Percentiles rank a stretch among this genome's conserved stretches.
Evolutionary conservation across 306 rosid species (phyloP).

Genomic region (Quercus alba): DNA sequence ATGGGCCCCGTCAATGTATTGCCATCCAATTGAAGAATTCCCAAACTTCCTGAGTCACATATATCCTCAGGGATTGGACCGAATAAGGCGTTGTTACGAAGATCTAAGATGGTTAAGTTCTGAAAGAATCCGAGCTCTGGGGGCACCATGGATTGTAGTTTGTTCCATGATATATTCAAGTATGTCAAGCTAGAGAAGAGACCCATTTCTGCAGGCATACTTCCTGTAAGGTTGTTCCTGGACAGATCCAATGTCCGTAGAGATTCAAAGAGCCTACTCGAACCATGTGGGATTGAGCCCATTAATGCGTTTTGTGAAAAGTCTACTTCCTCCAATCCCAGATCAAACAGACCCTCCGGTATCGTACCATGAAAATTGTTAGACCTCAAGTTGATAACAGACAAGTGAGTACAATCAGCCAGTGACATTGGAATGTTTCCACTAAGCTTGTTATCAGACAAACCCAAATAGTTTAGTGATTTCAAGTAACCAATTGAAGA

Average conservation of each 20-base stretch:
- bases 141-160: constrained; percentile 59
- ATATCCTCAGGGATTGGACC: constrained; percentile 71
- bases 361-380: constrained; percentile 64
- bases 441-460: constrained; percentile 55
- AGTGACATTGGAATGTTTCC: constrained; percentile 65
- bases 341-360: constrained; percentile 72
- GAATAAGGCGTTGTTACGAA: constrained; percentile 46
- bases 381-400: constrained; percentile 42
- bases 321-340: constrained; percentile 71
- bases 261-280: constrained; percentile 54
- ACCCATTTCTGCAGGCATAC: constrained; percentile 65
- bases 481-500: constrained; percentile 46
- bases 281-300: constrained; percentile 67
- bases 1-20: constrained; percentile 61
- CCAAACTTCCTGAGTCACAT: constrained; percentile 76
- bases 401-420: constrained; percentile 44
- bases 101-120: constrained; percentile 64
- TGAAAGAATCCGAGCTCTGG: constrained; percentile 65
- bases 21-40: constrained; percentile 81
- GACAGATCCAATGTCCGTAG: constrained; percentile 62
- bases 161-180: constrained; percentile 88
- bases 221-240: constrained; percentile 58
- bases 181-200: constrained; percentile 55
- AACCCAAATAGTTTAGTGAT: constrained; percentile 45
- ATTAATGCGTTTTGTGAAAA: constrained; percentile 51